Base-by-base conservation (phyloP, 2,329 filamentous ascomycete species). In the Cephalotrichum gorgonifer region DNA sequence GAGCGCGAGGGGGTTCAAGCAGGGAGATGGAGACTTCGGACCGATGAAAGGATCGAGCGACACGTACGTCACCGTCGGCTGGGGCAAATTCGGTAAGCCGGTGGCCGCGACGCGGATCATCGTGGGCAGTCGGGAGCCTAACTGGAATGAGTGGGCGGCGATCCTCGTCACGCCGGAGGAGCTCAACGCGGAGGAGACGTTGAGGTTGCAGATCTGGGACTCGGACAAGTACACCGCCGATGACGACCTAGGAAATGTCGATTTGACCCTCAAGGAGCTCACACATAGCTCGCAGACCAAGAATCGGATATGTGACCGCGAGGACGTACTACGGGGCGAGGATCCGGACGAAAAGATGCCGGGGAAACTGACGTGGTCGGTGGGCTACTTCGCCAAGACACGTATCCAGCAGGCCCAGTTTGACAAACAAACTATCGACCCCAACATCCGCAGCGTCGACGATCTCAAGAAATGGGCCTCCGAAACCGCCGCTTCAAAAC, bases 91-190 rank as follows among this genome's bases (percentile, higher is more conserved):
- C 57, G 87, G 86, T 50, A 98, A 98, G 68, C 91, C 91, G 2
- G 94, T 95, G 79, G 97, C 95, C 66, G 96, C 90, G 65, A 97
- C 93, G 2, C 83, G 93, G 44, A 90, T 97, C 47, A 96, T 97
- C 54, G 88, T 91, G 47, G 91, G 97, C 60, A 86, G 96, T 56
- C 75, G 95, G 49, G 95, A 97, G 59, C 93, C 93, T 0, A 75
- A 95, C 4, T 97, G 94, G 72, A 86, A 93, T 59, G 93, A 97
- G 66, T 86, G 81, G 2, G 83, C 87, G 41, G 89, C 88, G 1
- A 73, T 97, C 17, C 71, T 96, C 15, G 87, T 98, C 6, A 95
- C 87, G 0, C 78, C 87, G 0, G 90, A 96, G 54, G 74, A 95
- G 48, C 88, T 97, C 70, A 94, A 93, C 66, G 91, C 86, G 0